These are phyloP conservation scores for Candida alai DNA, from an alignment of 805 yeast species.

Conservation along the genomic window DNA sequence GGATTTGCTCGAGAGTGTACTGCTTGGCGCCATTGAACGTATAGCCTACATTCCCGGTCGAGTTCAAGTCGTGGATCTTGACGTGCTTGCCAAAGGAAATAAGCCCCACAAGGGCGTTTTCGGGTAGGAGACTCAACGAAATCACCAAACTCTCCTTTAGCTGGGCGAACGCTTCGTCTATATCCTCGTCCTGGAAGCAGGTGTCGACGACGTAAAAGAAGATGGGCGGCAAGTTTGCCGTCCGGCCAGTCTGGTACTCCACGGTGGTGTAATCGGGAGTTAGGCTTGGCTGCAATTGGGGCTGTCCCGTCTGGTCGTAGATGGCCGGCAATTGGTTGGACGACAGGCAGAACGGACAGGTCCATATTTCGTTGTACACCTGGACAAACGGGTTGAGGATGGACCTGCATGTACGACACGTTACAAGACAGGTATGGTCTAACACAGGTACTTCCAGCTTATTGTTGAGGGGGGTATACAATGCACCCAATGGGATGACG, in stretches of 20 bases:
- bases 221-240: constrained; percentile 41
- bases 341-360: constrained; percentile 53
- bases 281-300: constrained; percentile 30
- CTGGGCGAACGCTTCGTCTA: constrained; percentile 36
- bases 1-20: constrained; percentile 46
- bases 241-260: constrained; percentile 45
- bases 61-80: constrained; percentile 49
- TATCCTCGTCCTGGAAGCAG: constrained; percentile 49
- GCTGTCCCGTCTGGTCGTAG: constrained; percentile 14
- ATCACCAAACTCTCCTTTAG: constrained; percentile 47
- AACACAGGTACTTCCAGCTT: constrained; percentile 31
- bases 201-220: constrained; percentile 57
- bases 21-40: constrained; percentile 56
- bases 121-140: constrained; percentile 48
- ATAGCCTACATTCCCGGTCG: constrained; percentile 27
- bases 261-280: constrained; percentile 43
- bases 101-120: constrained; percentile 52
- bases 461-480: constrained; percentile 57
- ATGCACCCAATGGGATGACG: constrained; percentile 52
- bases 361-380: constrained; percentile 41
- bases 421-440: constrained; percentile 34
- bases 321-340: constrained; percentile 39
- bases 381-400: constrained; percentile 51
- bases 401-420: constrained; percentile 54
- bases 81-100: constrained; percentile 60